A percentile compares a stretch with the other conserved stretches of the same genome.
Conservation (phyloP, 1,284 basidiomycete genomes). For the Serendipita sp. region DNA sequence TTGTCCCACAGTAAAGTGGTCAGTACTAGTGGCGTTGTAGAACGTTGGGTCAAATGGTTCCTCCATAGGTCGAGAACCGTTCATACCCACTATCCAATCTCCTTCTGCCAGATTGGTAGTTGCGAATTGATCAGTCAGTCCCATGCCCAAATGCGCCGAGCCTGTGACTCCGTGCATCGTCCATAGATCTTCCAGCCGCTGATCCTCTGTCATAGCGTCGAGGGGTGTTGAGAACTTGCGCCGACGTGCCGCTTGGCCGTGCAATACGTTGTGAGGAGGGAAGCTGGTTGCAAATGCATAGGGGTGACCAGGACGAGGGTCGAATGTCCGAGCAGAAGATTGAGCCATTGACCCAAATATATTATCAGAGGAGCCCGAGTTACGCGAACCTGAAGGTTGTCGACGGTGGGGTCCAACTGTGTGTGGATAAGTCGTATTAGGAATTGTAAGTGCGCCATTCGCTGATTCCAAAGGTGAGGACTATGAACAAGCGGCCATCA, state of each 20-base stretch:
- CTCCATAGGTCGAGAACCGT: not conserved
- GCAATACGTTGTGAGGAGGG: not conserved
- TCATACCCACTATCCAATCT: not conserved
- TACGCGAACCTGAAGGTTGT: not conserved
- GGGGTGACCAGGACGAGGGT: not conserved
- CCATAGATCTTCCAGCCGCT: not conserved
- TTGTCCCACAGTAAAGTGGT: not conserved
- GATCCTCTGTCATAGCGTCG: not conserved
- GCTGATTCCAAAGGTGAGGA: not conserved
- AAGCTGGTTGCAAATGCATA: not conserved
- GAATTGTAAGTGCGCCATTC: not conserved
- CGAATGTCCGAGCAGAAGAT: too few species aligned
- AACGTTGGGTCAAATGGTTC: not conserved
- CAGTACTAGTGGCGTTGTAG: not conserved
- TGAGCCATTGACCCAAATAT: not conserved
- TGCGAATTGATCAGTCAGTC: not conserved
- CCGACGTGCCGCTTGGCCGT: not conserved
- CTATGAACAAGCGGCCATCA: not conserved
- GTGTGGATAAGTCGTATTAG: not conserved
- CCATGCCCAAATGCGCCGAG: not conserved
- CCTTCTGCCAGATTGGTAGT: not conserved
- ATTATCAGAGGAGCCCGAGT: not conserved
- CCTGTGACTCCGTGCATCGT: not conserved
- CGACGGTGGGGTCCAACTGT: not conserved
- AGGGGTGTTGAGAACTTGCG: not conserved